Conservation (phyloP, 495 filamentous ascomycete genomes). For the Chaetomidium leptoderma region DNA sequence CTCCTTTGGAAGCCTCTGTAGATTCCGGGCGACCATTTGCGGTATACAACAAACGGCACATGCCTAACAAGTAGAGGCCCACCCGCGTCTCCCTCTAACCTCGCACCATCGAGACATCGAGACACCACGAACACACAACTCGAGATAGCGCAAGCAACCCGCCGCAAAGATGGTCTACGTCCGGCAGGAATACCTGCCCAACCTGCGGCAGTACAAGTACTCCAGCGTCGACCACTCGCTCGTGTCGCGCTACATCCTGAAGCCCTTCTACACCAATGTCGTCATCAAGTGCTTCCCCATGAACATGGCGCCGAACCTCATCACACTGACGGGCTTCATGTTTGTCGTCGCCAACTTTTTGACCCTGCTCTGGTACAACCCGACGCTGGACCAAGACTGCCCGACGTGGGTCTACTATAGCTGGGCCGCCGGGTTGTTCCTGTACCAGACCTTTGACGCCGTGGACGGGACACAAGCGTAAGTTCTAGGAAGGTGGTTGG, state of each 20-base stretch:
- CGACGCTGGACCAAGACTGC: conserved; percentile 88
- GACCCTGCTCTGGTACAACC: conserved; percentile 93
- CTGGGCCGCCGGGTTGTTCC: conserved; percentile 83
- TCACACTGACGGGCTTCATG: conserved; percentile 85
- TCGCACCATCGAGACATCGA: neutral
- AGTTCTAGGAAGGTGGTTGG: conserved; percentile 31
- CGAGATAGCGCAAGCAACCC: neutral
- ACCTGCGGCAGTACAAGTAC: conserved; percentile 88
- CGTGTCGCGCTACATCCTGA: conserved; percentile 82
- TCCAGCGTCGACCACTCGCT: conserved; percentile 84
- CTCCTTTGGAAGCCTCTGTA: neutral
- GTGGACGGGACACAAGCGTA: conserved; percentile 93
- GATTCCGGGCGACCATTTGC: neutral
- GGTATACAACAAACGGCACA: neutral
- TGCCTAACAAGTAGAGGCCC: neutral
- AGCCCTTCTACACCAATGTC: conserved; percentile 94
- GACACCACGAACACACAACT: neutral
- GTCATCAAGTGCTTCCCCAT: conserved; percentile 93
- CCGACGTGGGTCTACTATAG: conserved; percentile 90
- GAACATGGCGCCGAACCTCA: conserved; percentile 83
- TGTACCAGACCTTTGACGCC: conserved; percentile 98
- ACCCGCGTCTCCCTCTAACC: neutral
- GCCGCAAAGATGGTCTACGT: conserved; percentile 68
- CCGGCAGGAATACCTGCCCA: conserved; percentile 81
- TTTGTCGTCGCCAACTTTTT: conserved; percentile 90